Conservation (phyloP, 495 filamentous ascomycete genomes). For the Pseudoneurospora amorphoporcata region DNA sequence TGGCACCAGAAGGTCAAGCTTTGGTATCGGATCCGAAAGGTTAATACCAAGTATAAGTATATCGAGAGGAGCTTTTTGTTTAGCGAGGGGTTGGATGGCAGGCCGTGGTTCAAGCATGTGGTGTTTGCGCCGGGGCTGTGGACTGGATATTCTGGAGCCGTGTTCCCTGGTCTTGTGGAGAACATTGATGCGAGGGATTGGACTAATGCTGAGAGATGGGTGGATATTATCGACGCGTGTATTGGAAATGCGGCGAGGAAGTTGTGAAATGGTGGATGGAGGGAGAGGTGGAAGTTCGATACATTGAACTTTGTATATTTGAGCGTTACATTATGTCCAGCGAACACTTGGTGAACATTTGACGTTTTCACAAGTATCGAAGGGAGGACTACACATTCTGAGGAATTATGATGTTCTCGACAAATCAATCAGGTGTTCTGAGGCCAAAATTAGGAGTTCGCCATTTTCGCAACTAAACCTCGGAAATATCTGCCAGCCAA, state of each 20-base stretch:
- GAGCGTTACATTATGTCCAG: neutral
- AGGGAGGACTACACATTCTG: neutral
- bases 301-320: too few relatives aligned
- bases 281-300: constrained; percentile 6
- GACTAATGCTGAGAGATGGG: constrained; percentile 59
- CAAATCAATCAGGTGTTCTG: neutral
- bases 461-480: neutral
- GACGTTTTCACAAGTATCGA: neutral
- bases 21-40: constrained; percentile 49
- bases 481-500: neutral
- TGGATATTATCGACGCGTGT: constrained; percentile 66
- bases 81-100: constrained; percentile 63
- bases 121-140: constrained; percentile 80
- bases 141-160: constrained; percentile 74
- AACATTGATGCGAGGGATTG: constrained; percentile 71
- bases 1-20: constrained; percentile 60
- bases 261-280: constrained; percentile 10
- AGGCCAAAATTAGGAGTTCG: neutral
- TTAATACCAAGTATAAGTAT: constrained; percentile 60
- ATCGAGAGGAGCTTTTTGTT: constrained; percentile 80
- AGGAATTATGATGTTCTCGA: neutral
- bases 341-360: neutral
- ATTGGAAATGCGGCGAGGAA: constrained; percentile 53
- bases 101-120: constrained; percentile 90
- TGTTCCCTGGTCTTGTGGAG: constrained; percentile 83